Evolutionary conservation across 2,329 filamentous ascomycete genomes (phyloP), one percentile per base, ranked within the genome.

Genomic region (Dactylellina leptospora): DNA sequence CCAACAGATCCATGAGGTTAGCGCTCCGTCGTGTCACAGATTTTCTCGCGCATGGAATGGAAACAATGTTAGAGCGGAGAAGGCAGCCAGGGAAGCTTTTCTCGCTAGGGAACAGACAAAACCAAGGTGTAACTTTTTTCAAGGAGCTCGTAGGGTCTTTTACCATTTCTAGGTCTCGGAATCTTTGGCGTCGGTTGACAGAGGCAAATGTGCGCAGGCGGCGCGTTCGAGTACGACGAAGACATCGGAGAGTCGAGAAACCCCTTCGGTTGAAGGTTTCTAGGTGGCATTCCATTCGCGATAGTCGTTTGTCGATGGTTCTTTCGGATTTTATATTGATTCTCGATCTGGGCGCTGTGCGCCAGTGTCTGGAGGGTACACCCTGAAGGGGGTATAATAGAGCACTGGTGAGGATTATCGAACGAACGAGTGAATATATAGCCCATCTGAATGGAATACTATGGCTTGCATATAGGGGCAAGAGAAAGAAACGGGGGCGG

Each of bases 171-270:
- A 56, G 76, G 76, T 27, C 76, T 60, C 23, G 76, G 76, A 56
- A 77, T 77, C 55, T 76, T 74, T 45, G 75, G 73, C 18, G 76
- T 76, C 28, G 76, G 74, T 48, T 77, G 75, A 45, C 76, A 77
- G 33, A 77, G 70, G 61, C 76, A 77, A 23, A 77, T 77, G 38
- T 58, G 72, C 44, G 75, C 59, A 18, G 74, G 74, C 33, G 75
- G 68, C 23, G 73, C 38, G 16, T 55, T 60, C n/a, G 64, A 68
- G 25, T 74, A 50, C 30, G 74, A 70, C 30, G 50, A 70, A 60
- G 64, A 70, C 64, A 70, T 70, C 20, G 51, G 48, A 45, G 50
- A 70, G 20, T 50, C 44, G 47, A 42, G 50, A 50, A 56, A 44
- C 42, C 56, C 48, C 55, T 70, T 70, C 47, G 64, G 64, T 40